Evolutionary conservation across 179 eudicot genomes (phyloP).

Genomic region (Beta corolliflora): DNA sequence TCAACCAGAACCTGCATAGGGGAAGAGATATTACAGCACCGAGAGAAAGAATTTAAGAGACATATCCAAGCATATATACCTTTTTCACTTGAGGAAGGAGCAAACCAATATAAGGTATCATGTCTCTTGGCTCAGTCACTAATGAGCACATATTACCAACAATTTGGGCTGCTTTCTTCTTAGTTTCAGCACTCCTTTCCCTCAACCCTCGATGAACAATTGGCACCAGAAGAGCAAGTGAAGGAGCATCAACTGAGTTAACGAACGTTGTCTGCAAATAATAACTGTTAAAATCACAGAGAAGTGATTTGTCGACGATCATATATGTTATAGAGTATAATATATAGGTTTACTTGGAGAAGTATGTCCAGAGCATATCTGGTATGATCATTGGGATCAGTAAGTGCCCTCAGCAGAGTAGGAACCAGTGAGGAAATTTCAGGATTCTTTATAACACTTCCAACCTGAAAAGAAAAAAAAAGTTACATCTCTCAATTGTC

Average conservation of each 20-base stretch:
- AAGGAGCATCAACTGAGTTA: constrained; percentile 94
- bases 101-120: constrained; percentile 90
- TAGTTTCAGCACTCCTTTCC: constrained; percentile 93
- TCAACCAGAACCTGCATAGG: constrained; percentile 85
- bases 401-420: constrained; percentile 77
- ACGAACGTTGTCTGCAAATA: constrained; percentile 88
- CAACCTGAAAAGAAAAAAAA: constrained; percentile 61
- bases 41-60: constrained; percentile 3
- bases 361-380: constrained; percentile 90
- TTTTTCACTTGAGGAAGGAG: constrained; percentile 97
- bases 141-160: constrained; percentile 99
- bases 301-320: background rate
- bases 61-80: constrained; percentile 40
- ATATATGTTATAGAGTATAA: background rate
- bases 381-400: constrained; percentile 91
- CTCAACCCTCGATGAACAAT: constrained; percentile 92
- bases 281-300: constrained; percentile 18
- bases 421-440: constrained; percentile 93
- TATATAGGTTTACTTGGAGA: constrained; percentile 68
- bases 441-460: constrained; percentile 95
- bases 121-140: constrained; percentile 96
- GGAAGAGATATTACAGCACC: constrained; percentile 1
- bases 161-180: constrained; percentile 98
- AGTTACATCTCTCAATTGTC: background rate
- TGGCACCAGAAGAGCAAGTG: constrained; percentile 95